Evolutionary conservation across 805 yeast species (phyloP), one percentile per base, ranked within the genome.

Genomic region (Clavispora santaluciae): DNA sequence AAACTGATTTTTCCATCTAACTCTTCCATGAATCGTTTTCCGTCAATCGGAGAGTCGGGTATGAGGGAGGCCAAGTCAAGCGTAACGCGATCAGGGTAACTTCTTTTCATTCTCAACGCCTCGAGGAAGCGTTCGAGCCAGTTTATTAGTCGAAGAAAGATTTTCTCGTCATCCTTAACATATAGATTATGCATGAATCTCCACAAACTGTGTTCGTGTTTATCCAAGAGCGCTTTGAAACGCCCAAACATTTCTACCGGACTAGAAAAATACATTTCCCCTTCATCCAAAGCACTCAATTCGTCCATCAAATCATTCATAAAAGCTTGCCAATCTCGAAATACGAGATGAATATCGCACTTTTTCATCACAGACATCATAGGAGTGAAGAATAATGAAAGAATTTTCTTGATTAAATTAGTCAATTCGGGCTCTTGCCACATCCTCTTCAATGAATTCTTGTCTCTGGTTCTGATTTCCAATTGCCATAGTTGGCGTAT

Each of bases 341-440:
- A 70, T 10, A 86, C 82, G 36, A 78, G 65, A 46, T 83, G 78
- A 43, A 86, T 72, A 41, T 78, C 75, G 3, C 91, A 86, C 23
- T 75, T 72, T 45, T 78, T 77, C 65, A 86, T 83, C 1, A 86
- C 70, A 22, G 72, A 72, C 41, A 86, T 81, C 57, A 86, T 64
- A 1, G 95, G 93, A 46, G 81, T 83, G 56, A 84, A 86, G 46
- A 86, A 79, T 47, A 85, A 67, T 2, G 86, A 64, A 22, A 93
- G 71, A 22, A 88, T 68, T 36, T 86, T 86, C 49, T 84, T 84
- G 42, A 90, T 67, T 31, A 91, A 70, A 26, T 72, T 72, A n/a
- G 89, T 81, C 35, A 95, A 66, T 49, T 85, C 86, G 0, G 91
- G 88, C 51, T 90, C 95, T 35, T 78, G 79, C 95, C 96, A 87